Evolutionary conservation across 2,329 filamentous ascomycete species (phyloP).

Genomic region (Paramyrothecium roridum): DNA sequence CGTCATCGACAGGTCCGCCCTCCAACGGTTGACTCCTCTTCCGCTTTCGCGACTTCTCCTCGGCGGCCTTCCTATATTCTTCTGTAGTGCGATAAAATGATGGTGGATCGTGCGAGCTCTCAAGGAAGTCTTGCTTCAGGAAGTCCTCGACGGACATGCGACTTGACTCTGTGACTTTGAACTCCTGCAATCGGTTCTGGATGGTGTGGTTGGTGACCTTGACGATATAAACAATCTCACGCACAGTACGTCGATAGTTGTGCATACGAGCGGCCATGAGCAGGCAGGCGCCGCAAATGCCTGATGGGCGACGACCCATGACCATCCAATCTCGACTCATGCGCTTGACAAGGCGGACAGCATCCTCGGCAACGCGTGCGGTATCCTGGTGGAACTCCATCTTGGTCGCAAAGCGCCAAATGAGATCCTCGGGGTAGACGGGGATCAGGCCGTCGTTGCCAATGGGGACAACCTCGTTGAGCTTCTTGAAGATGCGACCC

Average conservation of each 20-base stretch:
- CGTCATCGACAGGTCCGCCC: conserved; percentile 21
- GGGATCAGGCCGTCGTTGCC: conserved; percentile 64
- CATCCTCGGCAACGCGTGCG: conserved; percentile 82
- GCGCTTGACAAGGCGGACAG: conserved; percentile 79
- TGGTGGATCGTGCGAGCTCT: conserved; percentile 77
- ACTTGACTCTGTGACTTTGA: conserved; percentile 81
- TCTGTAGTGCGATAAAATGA: conserved; percentile 69
- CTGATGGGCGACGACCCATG: conserved; percentile 86
- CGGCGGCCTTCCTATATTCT: conserved; percentile 53
- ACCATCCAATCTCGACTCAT: conserved; percentile 99
- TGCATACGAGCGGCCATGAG: conserved; percentile 97
- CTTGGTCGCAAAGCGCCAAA: conserved; percentile 85
- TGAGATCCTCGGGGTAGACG: conserved; percentile 83
- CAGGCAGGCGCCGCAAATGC: conserved; percentile 89
- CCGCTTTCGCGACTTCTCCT: conserved; percentile 44
- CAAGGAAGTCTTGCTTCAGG: conserved; percentile 66
- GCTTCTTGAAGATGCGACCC: conserved; percentile 82
- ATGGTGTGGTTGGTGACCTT: conserved; percentile 95
- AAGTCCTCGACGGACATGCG: conserved; percentile 87
- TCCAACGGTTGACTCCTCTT: conserved; percentile 31
- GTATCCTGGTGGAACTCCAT: conserved; percentile 85
- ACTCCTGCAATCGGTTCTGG: conserved; percentile 86
- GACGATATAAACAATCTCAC: conserved; percentile 96
- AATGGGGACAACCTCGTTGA: conserved; percentile 69
- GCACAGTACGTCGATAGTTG: conserved; percentile 89